Conservation (phyloP, 2,329 filamentous ascomycete species). For the Alternaria gansuensis region DNA sequence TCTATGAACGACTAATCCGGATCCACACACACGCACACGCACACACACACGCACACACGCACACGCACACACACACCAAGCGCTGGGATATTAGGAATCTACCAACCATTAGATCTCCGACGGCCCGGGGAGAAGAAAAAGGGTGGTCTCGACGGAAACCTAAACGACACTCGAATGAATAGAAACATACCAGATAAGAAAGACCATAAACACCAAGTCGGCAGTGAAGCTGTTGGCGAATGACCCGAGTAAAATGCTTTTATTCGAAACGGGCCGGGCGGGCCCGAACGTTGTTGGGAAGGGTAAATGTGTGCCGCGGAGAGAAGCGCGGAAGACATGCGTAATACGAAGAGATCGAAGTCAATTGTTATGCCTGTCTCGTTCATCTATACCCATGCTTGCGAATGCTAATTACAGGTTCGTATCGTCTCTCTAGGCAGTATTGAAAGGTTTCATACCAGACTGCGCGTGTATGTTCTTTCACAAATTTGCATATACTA, state of each 20-base stretch:
- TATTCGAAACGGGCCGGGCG: neutral
- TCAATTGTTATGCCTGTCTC: neutral
- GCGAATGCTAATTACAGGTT: neutral
- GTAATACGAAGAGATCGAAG: neutral
- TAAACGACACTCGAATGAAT: neutral
- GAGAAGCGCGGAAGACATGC: neutral
- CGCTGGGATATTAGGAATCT: neutral
- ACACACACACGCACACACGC: neutral
- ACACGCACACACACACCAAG: neutral
- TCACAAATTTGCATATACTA: neutral
- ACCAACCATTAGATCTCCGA: neutral
- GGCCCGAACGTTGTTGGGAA: neutral
- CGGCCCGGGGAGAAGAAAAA: conserved; percentile 5
- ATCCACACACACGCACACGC: neutral
- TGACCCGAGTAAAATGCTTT: neutral
- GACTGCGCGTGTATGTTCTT: no score
- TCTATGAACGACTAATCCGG: neutral
- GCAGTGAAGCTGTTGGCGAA: neutral
- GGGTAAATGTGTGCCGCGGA: neutral
- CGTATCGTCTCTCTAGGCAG: neutral
- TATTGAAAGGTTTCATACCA: no score
- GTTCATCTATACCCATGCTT: neutral
- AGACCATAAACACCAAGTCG: neutral
- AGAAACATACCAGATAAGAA: neutral
- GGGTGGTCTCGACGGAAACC: neutral